Conservation (phyloP, 345 rosid species). For the Rubroshorea leprosula region DNA sequence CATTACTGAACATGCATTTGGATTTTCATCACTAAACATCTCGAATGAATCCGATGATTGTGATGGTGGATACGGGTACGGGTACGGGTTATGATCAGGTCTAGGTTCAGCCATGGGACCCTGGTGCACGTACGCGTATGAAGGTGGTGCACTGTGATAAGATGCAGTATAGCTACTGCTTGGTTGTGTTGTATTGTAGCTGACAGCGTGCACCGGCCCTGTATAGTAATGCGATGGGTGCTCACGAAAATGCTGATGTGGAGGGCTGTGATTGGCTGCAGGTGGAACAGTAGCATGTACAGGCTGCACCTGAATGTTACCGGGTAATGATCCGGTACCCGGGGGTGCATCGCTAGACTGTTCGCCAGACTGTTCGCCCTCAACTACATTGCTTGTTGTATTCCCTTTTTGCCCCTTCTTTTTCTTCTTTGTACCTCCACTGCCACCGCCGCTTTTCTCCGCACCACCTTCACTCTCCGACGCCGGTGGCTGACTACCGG, state of each 20-base stretch:
- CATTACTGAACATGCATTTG: conserved; percentile 79
- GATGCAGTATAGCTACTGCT: conserved; percentile 22
- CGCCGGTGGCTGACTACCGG: conserved; percentile 24
- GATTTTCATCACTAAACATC: conserved; percentile 80
- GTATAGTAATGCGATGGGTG: conserved; percentile 22
- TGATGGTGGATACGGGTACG: conserved; percentile 25
- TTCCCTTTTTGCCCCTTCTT: conserved; percentile 47
- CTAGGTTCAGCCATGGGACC: conserved; percentile 20
- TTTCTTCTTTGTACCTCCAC: conserved; percentile 52
- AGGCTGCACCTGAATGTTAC: conserved; percentile 19
- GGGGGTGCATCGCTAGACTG: conserved; percentile 21
- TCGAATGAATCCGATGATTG: conserved; percentile 55
- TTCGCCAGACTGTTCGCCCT: conserved; percentile 21
- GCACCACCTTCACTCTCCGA: conserved; percentile 20
- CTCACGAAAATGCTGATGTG: conserved; percentile 29
- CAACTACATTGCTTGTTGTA: conserved; percentile 5
- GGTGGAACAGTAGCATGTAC: conserved; percentile 15
- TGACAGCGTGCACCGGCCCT: conserved; percentile 39
- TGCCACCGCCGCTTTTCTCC: conserved; percentile 14
- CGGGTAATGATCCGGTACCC: conserved; percentile 16
- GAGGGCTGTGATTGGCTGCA: conserved; percentile 30
- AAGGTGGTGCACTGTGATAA: conserved; percentile 28
- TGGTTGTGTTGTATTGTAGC: conserved; percentile 43
- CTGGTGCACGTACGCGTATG: conserved; percentile 34
- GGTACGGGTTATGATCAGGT: too few species aligned